Evolutionary conservation across 192 early-diverging fungal species (phyloP), one percentile per base, ranked within the genome.

Genomic region (Lobulomyces angularis): DNA sequence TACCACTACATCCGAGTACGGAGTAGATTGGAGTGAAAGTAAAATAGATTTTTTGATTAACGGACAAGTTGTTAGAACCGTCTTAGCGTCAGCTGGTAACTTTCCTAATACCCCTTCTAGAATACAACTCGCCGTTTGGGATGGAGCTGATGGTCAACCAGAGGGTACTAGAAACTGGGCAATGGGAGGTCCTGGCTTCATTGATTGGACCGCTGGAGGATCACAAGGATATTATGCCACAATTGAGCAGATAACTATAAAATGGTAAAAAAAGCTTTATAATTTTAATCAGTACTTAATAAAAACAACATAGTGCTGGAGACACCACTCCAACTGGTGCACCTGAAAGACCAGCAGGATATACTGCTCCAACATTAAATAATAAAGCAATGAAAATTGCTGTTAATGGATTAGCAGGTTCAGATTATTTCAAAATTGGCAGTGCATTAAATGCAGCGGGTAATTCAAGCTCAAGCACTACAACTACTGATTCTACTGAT

Each of bases 121-220:
- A 26, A 35, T 66, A 33, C 61, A 66, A 35, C 35, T 66, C 41
- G 40, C 61, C 28, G 18, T 66, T 21, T 66, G 64, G 64, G 46
- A 65, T 27, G 55, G 44, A 17, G 23, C 37, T 4, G 25, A 23
- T 8, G 36, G 51, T 17, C 41, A 31, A 7, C n/a, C 7, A 27
- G 36, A 20, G 11, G 60, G 60, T 21, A 21, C 46, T 30, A 28
- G 35, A 9, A 18, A 55, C 9, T 64, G 63, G 63, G 48, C 56
- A 18, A 58, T n/a, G n/a, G n/a, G n/a, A n/a, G n/a, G n/a, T n/a
- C n/a, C 56, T 30, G 61, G 59, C 1, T 34, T 31, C 7, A 26
- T 59, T 21, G 35, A 34, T 6, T 60, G 48, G 48, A 39, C 2
- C 25, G 11, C 9, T 9, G 31, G 21, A 9, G 16, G 16, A 12